Base-by-base conservation (phyloP, 2,329 filamentous ascomycete genomes). In the Xylariaceae sp. region DNA sequence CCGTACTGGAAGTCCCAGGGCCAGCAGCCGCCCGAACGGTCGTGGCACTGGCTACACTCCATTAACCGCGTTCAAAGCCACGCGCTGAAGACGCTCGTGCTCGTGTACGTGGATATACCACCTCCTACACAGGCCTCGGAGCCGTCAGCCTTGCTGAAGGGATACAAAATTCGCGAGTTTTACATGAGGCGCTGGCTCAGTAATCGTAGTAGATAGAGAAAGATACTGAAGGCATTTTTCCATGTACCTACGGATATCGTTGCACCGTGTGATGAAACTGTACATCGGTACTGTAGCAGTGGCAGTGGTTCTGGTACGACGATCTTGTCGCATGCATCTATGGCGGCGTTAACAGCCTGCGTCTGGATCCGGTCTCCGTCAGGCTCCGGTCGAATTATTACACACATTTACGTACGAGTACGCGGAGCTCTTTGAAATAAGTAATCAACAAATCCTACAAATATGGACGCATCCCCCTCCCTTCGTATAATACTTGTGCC, bases 101-200 rank as follows among this genome's bases (percentile, higher is more conserved):
- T 99, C 37, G 88, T 89, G 47, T 99, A 97, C 70, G 92, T 99
- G 10, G 92, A 97, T 64, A 81, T 99, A 4, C 94, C 94, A 1
- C 81, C 88, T 2, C 88, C 90, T 42, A 77, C 78, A 13, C 68
- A 77, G 13, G 73, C 74, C 58, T 70, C 77, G 30, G 85, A 89
- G 60, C 80, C 94, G 54, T 81, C 85, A 1, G 77, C 76, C 8
- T 73, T 88, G 30, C 73, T 97, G 67, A 80, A 80, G 67, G 77
- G 81, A 57, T 97, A 95, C 72, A 87, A 81, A 66, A 82, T 97
- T 18, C 82, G 90, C 62, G 92, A 97, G 72, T 84, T 96, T 62
- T 83, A 89, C 62, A 79, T 96, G 56, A 88, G 85, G 75, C 82
- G 93, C 62, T 97, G 92, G 91, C 85, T 89, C 53, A 87, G 87